Percentiles rank a stretch among this genome's conserved stretches.
phyloP scores from a whole-genome alignment of 306 rosid species.

The Hippophae rhamnoides region DNA sequence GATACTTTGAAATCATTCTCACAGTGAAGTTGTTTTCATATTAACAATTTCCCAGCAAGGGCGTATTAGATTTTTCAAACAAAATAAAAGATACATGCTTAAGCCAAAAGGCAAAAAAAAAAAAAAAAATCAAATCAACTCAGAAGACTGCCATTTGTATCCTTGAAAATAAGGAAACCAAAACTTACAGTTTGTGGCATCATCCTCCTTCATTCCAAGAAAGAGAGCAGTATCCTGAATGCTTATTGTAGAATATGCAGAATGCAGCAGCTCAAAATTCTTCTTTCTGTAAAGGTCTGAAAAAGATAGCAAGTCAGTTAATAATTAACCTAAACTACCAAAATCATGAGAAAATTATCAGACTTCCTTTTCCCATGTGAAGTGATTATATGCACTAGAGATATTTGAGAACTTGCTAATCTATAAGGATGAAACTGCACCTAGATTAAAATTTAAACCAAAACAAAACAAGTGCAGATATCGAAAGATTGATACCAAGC shows the following conservation, averaged over 20 bases:
- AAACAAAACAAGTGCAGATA: no score
- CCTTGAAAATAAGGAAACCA: slow-evolving; percentile 8
- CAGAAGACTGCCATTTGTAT: not conserved
- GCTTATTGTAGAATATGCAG: slow-evolving; percentile 89
- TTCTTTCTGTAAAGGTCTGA: slow-evolving; percentile 75
- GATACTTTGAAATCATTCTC: not conserved
- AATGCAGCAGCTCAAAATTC: slow-evolving; percentile 75
- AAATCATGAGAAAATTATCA: not conserved
- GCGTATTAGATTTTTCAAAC: not conserved
- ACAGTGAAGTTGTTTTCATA: not conserved
- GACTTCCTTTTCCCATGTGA: no score
- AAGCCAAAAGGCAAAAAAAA: slow-evolving; percentile 4
- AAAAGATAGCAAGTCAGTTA: slow-evolving; percentile 3
- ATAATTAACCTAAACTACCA: not conserved
- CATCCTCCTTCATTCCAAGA: slow-evolving; percentile 69
- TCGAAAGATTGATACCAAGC: no score
- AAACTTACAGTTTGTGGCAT: slow-evolving; percentile 61
- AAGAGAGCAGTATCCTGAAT: slow-evolving; percentile 65
- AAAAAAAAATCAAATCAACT: not conserved
- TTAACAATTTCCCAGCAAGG: not conserved
- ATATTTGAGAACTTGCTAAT: no score
- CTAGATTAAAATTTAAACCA: no score
- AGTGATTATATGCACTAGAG: no score
- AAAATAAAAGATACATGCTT: not conserved
- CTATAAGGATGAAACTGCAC: no score